phyloP scores from a whole-genome alignment of 1,284 basidiomycete species.

The Flammula alnicola region DNA sequence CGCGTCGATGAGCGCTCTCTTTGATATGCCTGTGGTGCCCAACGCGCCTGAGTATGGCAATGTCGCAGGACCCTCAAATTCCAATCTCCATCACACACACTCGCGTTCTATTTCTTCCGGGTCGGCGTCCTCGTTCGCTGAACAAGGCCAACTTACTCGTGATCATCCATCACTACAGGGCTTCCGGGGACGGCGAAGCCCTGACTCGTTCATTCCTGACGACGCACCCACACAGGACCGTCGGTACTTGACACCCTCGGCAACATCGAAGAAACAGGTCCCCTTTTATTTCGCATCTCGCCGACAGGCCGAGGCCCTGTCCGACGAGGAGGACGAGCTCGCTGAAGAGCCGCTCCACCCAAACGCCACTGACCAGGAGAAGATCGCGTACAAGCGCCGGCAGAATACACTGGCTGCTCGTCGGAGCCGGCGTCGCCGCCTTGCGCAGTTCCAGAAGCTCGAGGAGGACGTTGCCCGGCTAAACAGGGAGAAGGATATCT shows the following conservation, averaged over 20 bases:
- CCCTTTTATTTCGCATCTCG: conserved; percentile 2
- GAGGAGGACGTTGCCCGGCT: conserved; percentile 41
- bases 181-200: background rate
- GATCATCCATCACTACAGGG: conserved; percentile 9
- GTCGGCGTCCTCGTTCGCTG: conserved; percentile 7
- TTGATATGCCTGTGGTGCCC: conserved; percentile 8
- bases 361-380: conserved; percentile 63
- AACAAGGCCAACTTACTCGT: background rate
- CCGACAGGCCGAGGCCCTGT: conserved; percentile 25
- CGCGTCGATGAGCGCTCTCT: conserved; percentile 11
- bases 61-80: conserved; percentile 1
- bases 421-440: conserved; percentile 75
- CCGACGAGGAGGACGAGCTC: conserved; percentile 60
- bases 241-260: background rate
- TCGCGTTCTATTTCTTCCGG: conserved; percentile 14
- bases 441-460: conserved; percentile 38
- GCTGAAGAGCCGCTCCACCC: conserved; percentile 39
- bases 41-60: conserved; percentile 2
- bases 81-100: conserved; percentile 9
- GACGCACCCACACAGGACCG: background rate
- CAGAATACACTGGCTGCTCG: conserved; percentile 86
- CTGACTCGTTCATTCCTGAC: background rate
- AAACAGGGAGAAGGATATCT: conserved; percentile 40
- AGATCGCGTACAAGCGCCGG: conserved; percentile 78
- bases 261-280: background rate